A percentile compares a stretch with the other conserved stretches of the same genome.
Evolutionary conservation across 1,284 basidiomycete genomes (phyloP).

Genomic region (Cryptococcus hybrid): DNA sequence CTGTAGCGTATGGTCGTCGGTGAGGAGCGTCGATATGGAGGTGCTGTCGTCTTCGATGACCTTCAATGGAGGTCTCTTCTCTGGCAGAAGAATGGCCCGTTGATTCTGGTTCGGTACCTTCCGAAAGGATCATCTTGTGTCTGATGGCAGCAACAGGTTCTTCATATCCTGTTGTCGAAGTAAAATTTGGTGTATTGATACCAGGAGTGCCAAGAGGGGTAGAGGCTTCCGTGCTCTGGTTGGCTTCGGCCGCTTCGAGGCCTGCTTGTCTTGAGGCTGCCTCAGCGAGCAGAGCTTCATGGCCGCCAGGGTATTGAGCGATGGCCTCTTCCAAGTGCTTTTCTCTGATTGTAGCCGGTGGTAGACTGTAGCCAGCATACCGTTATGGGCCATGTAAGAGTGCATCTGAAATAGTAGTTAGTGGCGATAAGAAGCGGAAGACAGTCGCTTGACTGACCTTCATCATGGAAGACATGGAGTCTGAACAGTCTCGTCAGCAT

Average conservation of each 20-base stretch:
- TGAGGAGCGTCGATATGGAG: slow-evolving; percentile 2
- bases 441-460: slow-evolving; percentile 28
- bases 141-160: slow-evolving; percentile 7
- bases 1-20: slow-evolving; percentile 21
- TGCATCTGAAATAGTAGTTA: slow-evolving; percentile 58
- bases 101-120: background rate
- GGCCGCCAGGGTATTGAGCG: slow-evolving; percentile 35
- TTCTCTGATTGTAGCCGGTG: slow-evolving; percentile 38
- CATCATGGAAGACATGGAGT: slow-evolving; percentile 48
- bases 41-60: slow-evolving; percentile 4
- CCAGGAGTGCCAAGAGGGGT: slow-evolving; percentile 58
- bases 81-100: background rate
- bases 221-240: slow-evolving; percentile 20
- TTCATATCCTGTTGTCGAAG: slow-evolving; percentile 9
- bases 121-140: slow-evolving; percentile 9
- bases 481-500: slow-evolving; percentile 18
- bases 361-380: slow-evolving; percentile 66
- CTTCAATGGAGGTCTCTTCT: background rate
- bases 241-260: slow-evolving; percentile 38
- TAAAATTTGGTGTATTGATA: slow-evolving; percentile 37
- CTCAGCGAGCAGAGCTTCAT: slow-evolving; percentile 33
- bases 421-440: background rate
- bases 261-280: slow-evolving; percentile 29
- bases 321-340: slow-evolving; percentile 33
- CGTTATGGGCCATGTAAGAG: slow-evolving; percentile 88